These are phyloP conservation scores for Nemania sp. DNA, from an alignment of 2,329 filamentous ascomycete species.

Conservation along the genomic window DNA sequence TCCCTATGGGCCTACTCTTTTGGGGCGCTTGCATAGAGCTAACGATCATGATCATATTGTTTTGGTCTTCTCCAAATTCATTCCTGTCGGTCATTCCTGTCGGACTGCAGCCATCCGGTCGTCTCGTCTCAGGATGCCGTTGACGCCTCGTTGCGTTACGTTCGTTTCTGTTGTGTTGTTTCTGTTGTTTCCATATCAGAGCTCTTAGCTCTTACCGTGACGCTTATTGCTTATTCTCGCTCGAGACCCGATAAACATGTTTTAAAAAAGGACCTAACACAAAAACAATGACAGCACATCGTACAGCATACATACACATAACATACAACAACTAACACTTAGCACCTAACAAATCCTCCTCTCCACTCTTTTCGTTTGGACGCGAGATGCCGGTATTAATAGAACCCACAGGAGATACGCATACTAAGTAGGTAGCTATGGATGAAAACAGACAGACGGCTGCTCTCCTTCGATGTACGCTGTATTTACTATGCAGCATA, in stretches of 20 bases:
- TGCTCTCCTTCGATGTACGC: not conserved
- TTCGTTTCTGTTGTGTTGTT: not conserved
- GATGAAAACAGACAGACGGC: conserved; percentile 22
- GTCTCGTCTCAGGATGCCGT: conserved; percentile 30
- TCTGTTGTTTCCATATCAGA: not conserved
- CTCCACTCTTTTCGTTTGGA: conserved; percentile 20
- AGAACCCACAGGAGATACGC: conserved; percentile 23
- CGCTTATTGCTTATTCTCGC: conserved; percentile 15
- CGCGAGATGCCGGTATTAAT: conserved; percentile 31
- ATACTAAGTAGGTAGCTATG: too few species aligned
- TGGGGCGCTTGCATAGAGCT: not conserved
- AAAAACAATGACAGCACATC: conserved; percentile 39
- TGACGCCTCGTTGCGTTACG: conserved; percentile 14
- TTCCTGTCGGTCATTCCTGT: too few species aligned
- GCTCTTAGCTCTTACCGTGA: not conserved
- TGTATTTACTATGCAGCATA: not conserved
- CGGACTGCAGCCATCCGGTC: conserved; percentile 24
- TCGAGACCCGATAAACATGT: conserved; percentile 3
- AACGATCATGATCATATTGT: not conserved
- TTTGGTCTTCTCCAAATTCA: not conserved
- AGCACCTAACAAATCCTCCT: conserved; percentile 10
- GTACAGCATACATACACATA: conserved; percentile 1
- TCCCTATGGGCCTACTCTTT: too few species aligned
- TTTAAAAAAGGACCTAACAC: not conserved
- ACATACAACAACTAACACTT: conserved; percentile 3